Conservation (phyloP, 257 asterid species). For the Echium plantagineum region DNA sequence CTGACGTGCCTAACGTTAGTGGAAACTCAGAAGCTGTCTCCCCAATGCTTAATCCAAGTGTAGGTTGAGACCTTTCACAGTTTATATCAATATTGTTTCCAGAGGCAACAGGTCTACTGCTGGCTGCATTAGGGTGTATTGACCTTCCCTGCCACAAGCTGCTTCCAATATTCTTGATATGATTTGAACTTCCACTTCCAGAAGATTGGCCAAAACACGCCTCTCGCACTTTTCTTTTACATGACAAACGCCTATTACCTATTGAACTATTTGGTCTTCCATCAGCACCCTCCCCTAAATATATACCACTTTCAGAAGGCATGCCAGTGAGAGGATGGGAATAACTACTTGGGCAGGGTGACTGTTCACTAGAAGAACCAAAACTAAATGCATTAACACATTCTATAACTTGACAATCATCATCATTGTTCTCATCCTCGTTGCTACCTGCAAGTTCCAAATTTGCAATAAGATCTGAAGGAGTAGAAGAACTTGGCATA, state of each 20-base stretch:
- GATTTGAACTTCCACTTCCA: constrained; percentile 49
- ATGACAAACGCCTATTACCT: constrained; percentile 46
- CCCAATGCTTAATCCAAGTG: constrained; percentile 53
- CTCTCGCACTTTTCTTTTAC: constrained; percentile 74
- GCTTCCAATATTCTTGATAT: constrained; percentile 35
- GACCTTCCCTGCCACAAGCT: constrained; percentile 35
- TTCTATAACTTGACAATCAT: constrained; percentile 53
- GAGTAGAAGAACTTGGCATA: constrained; percentile 23
- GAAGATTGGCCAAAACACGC: constrained; percentile 54
- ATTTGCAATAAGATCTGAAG: constrained; percentile 33
- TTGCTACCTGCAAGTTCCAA: constrained; percentile 20
- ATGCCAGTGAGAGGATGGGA: constrained; percentile 20
- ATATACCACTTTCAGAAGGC: constrained; percentile 29
- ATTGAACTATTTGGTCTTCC: constrained; percentile 36
- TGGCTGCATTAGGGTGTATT: constrained; percentile 18
- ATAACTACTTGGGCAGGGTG: constrained; percentile 29
- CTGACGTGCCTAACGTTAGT: constrained; percentile 24
- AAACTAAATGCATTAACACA: constrained; percentile 25
- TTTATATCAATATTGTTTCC: constrained; percentile 21
- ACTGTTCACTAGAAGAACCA: constrained; percentile 27
- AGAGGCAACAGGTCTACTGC: constrained; percentile 20
- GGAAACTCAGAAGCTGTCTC: constrained; percentile 28
- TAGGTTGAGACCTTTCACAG: constrained; percentile 38
- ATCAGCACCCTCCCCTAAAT: constrained; percentile 28
- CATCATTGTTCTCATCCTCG: constrained; percentile 11